phyloP scores from a whole-genome alignment of 2,329 filamentous ascomycete species.

The Trichoderma citrinoviride region DNA sequence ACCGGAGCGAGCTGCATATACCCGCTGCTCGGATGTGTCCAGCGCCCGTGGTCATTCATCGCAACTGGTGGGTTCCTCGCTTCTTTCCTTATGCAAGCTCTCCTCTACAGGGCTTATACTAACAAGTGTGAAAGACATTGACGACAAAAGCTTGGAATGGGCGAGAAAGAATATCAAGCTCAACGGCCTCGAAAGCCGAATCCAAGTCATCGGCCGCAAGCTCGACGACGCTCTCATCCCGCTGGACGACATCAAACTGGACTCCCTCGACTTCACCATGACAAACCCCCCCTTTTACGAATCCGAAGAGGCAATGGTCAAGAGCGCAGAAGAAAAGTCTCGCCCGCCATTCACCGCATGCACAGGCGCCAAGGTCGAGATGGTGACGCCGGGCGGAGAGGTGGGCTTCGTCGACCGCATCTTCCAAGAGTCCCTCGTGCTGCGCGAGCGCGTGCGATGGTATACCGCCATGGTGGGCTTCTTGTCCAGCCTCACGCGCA shows the following conservation, averaged over 20 bases:
- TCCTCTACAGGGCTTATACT: not conserved
- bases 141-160: conserved; percentile 63
- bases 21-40: conserved; percentile 71
- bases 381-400: conserved; percentile 81
- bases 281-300: conserved; percentile 93
- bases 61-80: conserved; percentile 50
- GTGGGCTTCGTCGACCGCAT: conserved; percentile 70
- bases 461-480: conserved; percentile 92
- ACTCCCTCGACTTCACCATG: conserved; percentile 75
- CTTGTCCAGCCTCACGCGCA: conserved; percentile 61
- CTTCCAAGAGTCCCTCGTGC: conserved; percentile 62
- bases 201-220: conserved; percentile 59
- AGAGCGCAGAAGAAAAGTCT: conserved; percentile 63
- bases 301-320: conserved; percentile 66
- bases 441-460: conserved; percentile 69
- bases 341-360: conserved; percentile 67
- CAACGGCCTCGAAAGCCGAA: conserved; percentile 64
- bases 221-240: conserved; percentile 60
- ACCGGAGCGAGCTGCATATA: conserved; percentile 93
- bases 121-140: conserved; percentile 60
- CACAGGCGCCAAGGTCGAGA: conserved; percentile 78
- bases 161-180: conserved; percentile 64
- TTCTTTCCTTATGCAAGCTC: too few species aligned
- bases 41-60: conserved; percentile 71
- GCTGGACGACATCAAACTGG: conserved; percentile 50